Conservation (phyloP, 129 eudicot species). For the Flaveria brownii region DNA sequence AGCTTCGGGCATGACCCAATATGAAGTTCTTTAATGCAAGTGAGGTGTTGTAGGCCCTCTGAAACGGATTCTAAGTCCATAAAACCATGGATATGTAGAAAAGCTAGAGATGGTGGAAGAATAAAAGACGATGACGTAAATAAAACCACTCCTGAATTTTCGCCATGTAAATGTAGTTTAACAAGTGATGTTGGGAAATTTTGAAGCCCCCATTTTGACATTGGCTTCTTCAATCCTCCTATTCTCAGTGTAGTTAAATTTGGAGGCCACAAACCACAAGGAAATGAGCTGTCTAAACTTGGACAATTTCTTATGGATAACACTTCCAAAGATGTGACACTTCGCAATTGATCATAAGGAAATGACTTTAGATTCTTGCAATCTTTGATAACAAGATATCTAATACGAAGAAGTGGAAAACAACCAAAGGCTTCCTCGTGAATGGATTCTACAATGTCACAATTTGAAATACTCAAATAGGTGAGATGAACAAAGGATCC, state of each 20-base stretch:
- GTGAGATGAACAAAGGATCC: not conserved
- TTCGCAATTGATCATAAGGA: constrained; percentile 7
- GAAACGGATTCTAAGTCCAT: constrained; percentile 14
- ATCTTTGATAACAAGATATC: not conserved
- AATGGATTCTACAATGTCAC: constrained; percentile 4
- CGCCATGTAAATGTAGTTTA: not conserved
- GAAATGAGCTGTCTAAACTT: constrained; percentile 21
- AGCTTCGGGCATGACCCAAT: constrained; percentile 23
- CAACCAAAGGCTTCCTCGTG: constrained; percentile 5
- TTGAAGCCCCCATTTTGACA: constrained; percentile 20
- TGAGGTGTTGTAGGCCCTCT: constrained; percentile 26
- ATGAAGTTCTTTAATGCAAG: not conserved
- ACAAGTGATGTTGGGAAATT: constrained; percentile 23
- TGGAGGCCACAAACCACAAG: constrained; percentile 18
- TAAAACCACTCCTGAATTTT: not conserved
- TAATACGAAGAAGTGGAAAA: not conserved
- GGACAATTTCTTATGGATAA: constrained; percentile 10
- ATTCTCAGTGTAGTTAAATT: not conserved
- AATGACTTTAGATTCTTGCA: constrained; percentile 20
- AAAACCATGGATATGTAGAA: not conserved
- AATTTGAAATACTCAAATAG: not conserved
- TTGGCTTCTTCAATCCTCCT: constrained; percentile 1
- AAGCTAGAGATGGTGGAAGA: constrained; percentile 21
- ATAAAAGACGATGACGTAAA: not conserved
- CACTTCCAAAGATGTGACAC: not conserved